Conservation (phyloP, 148 eudicot species). For the Beta vulgaris region DNA sequence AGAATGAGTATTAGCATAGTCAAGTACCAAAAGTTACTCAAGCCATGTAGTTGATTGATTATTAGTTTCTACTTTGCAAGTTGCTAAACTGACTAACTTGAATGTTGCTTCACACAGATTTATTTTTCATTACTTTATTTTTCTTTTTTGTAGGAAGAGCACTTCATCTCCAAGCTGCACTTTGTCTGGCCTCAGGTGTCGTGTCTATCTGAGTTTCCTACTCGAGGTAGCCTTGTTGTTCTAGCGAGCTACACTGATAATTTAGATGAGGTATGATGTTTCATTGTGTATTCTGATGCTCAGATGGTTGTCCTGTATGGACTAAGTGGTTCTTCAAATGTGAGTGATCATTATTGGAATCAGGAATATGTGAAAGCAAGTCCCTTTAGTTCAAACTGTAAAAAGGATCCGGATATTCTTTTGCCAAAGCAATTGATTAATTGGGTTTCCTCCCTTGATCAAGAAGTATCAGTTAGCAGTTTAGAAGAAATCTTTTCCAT, state of each 20-base stretch:
- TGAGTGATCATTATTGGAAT: neutral
- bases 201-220: conserved; percentile 62
- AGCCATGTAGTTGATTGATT: too few species aligned
- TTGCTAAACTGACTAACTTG: too few species aligned
- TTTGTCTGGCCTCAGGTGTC: conserved; percentile 92
- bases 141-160: conserved; percentile 67
- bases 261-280: conserved; percentile 46
- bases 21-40: neutral
- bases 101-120: neutral
- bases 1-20: too few species aligned
- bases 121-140: too few species aligned
- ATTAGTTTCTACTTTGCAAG: too few species aligned
- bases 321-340: neutral
- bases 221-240: conserved; percentile 63
- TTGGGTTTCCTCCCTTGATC: neutral
- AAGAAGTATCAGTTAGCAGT: neutral
- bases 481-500: neutral
- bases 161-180: conserved; percentile 61
- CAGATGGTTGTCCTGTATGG: conserved; percentile 6
- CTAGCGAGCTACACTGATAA: conserved; percentile 58
- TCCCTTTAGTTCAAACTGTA: too few species aligned
- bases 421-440: neutral
- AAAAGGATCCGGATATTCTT: neutral
- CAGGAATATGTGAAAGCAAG: neutral
- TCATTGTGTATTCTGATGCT: neutral